Conservation (phyloP, 441 rosid species). For the Biscutella auriculata region DNA sequence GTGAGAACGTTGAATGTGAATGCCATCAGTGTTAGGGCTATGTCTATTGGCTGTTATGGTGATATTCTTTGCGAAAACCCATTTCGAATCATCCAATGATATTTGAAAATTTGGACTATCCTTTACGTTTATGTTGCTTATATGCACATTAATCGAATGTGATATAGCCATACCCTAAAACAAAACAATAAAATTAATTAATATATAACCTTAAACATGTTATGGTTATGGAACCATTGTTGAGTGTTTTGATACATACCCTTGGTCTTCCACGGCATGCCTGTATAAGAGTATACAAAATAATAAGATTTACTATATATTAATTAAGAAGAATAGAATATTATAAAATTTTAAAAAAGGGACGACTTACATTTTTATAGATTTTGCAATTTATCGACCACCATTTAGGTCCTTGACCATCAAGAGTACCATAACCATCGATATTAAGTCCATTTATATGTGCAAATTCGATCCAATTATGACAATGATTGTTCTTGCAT, state of each 20-base stretch:
- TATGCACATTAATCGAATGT: constrained; percentile 23
- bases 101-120: constrained; percentile 42
- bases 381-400: constrained; percentile 21
- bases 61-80: constrained; percentile 16
- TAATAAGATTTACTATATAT: too few relatives aligned
- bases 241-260: neutral
- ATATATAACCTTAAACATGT: neutral
- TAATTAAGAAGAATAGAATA: too few relatives aligned
- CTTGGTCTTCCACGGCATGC: constrained; percentile 23
- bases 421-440: constrained; percentile 25
- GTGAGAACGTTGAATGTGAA: constrained; percentile 22
- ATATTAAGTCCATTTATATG: constrained; percentile 22
- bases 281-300: too few relatives aligned
- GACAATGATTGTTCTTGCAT: constrained; percentile 9
- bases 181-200: neutral
- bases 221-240: too few relatives aligned
- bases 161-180: constrained; percentile 23
- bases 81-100: constrained; percentile 16
- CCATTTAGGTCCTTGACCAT: constrained; percentile 29
- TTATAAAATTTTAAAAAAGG: too few relatives aligned
- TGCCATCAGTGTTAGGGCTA: constrained; percentile 30
- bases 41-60: constrained; percentile 24
- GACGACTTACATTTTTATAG: constrained; percentile 10
- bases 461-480: constrained; percentile 23
- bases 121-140: constrained; percentile 17